phyloP scores from a whole-genome alignment of 805 yeast genomes.

The Ogataea pini region DNA sequence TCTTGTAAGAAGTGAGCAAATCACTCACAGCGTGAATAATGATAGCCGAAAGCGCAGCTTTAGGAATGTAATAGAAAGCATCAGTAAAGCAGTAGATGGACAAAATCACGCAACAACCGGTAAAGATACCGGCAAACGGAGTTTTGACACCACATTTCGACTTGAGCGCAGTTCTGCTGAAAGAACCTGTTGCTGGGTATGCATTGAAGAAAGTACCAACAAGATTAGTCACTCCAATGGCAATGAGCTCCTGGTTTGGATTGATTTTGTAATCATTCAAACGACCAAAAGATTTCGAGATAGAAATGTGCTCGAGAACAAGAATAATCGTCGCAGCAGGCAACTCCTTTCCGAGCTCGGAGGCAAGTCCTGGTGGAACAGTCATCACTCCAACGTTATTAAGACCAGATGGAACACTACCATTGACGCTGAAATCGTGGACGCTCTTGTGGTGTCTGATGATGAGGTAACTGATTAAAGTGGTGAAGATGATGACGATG shows the following conservation, averaged over 20 bases:
- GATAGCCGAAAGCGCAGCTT: slow-evolving; percentile 82
- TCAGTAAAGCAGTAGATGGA: slow-evolving; percentile 83
- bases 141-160: slow-evolving; percentile 95
- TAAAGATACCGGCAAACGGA: slow-evolving; percentile 87
- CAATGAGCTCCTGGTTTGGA: slow-evolving; percentile 92
- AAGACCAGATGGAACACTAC: slow-evolving; percentile 82
- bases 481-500: slow-evolving; percentile 75
- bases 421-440: slow-evolving; percentile 60
- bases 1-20: slow-evolving; percentile 67
- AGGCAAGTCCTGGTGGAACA: slow-evolving; percentile 58
- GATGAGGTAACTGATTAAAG: slow-evolving; percentile 79
- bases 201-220: slow-evolving; percentile 92
- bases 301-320: slow-evolving; percentile 89
- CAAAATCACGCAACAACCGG: slow-evolving; percentile 84
- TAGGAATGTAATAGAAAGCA: slow-evolving; percentile 87
- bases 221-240: slow-evolving; percentile 89
- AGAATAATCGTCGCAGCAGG: slow-evolving; percentile 86
- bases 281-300: slow-evolving; percentile 91
- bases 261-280: slow-evolving; percentile 85
- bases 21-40: slow-evolving; percentile 94
- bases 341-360: slow-evolving; percentile 68
- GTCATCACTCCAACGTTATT: slow-evolving; percentile 71
- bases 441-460: slow-evolving; percentile 45
- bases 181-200: slow-evolving; percentile 95
- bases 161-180: slow-evolving; percentile 91